Evolutionary conservation across 768 basidiomycete genomes (phyloP).

Genomic region (Phylloporus scabripes): DNA sequence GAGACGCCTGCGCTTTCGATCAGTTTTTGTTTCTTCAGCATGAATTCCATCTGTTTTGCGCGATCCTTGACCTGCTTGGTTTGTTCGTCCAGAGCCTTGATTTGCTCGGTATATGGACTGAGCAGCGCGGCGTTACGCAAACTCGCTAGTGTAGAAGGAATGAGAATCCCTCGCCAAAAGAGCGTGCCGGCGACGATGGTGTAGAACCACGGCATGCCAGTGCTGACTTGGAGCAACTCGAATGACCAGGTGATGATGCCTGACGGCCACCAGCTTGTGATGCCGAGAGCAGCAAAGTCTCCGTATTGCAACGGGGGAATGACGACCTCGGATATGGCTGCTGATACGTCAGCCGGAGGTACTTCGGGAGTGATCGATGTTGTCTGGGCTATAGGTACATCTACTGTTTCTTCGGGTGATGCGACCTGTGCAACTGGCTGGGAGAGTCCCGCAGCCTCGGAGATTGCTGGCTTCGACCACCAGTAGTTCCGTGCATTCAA

Average conservation of each 20-base stretch:
- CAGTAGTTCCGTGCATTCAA: slow-evolving; percentile 26
- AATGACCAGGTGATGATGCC: slow-evolving; percentile 58
- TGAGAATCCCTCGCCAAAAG: slow-evolving; percentile 52
- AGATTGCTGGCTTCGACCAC: slow-evolving; percentile 26
- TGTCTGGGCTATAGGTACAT: not conserved
- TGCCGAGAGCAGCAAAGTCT: slow-evolving; percentile 63
- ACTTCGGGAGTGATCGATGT: slow-evolving; percentile 1
- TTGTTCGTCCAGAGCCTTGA: slow-evolving; percentile 49
- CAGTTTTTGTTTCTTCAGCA: slow-evolving; percentile 44
- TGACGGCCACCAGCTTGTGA: slow-evolving; percentile 61
- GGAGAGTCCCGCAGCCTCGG: not conserved
- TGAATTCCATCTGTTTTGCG: slow-evolving; percentile 37
- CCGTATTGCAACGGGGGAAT: slow-evolving; percentile 59
- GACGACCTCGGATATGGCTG: slow-evolving; percentile 21
- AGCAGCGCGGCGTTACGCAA: slow-evolving; percentile 49
- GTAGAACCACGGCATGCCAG: slow-evolving; percentile 79
- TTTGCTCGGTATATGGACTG: slow-evolving; percentile 37
- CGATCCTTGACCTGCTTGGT: slow-evolving; percentile 33
- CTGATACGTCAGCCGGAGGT: slow-evolving; percentile 5
- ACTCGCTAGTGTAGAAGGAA: slow-evolving; percentile 56
- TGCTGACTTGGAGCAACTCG: slow-evolving; percentile 63
- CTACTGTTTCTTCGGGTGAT: not conserved
- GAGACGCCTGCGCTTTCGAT: slow-evolving; percentile 63
- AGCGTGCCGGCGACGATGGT: slow-evolving; percentile 66
- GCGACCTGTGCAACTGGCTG: not conserved